Evolutionary conservation across 2,329 filamentous ascomycete genomes (phyloP).

Genomic region (Cylindrodendrum hubeiense): DNA sequence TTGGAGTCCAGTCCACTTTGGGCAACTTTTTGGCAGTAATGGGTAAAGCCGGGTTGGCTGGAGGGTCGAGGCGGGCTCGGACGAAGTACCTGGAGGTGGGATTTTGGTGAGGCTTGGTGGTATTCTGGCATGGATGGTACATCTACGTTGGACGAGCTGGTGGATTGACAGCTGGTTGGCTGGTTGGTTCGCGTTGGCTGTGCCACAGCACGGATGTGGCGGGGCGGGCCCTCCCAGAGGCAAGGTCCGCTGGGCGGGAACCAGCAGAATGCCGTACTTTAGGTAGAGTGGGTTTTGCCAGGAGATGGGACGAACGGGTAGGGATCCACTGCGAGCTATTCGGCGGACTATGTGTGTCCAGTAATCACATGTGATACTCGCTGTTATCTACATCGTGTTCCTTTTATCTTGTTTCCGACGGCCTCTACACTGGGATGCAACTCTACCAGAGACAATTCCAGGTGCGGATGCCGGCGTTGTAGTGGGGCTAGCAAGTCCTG

Average conservation of each 20-base stretch:
- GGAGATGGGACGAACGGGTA: constrained; percentile 15
- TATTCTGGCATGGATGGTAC: constrained; percentile 17
- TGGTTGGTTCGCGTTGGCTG: neutral
- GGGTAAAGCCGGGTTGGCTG: constrained; percentile 40
- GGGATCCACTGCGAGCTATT: constrained; percentile 7
- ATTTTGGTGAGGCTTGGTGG: neutral
- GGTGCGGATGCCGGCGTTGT: neutral
- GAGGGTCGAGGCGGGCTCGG: neutral
- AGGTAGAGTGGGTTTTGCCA: neutral
- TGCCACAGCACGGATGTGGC: constrained; percentile 43
- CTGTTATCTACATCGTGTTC: neutral
- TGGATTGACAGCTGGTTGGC: constrained; percentile 29
- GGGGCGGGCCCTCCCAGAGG: constrained; percentile 28
- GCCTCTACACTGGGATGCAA: neutral
- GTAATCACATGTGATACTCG: neutral
- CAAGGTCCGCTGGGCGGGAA: constrained; percentile 5
- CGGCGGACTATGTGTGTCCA: neutral
- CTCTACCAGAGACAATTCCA: neutral
- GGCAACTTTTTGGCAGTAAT: constrained; percentile 29
- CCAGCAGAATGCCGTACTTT: neutral
- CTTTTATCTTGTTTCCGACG: neutral
- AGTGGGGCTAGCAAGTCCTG: neutral
- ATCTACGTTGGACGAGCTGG: neutral
- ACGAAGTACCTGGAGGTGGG: constrained; percentile 23
- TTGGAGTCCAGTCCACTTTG: constrained; percentile 35